Conservation (phyloP, 2,329 filamentous ascomycete genomes). For the Trichoderma sp. region DNA sequence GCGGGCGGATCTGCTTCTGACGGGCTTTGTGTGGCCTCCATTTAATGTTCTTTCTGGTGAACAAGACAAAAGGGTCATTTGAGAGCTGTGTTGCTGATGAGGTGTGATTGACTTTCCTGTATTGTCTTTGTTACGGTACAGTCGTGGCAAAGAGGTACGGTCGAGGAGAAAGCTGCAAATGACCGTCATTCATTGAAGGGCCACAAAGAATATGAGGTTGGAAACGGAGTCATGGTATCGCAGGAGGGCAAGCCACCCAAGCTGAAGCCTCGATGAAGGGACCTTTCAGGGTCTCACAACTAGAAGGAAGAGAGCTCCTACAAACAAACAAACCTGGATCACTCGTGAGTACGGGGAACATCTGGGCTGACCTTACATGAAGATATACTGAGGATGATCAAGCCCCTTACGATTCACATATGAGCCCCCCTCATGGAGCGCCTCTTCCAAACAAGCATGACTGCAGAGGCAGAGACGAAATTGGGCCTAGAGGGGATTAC, state of each 20-base stretch:
- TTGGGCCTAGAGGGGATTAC: no score
- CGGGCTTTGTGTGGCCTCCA: background rate
- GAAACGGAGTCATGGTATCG: background rate
- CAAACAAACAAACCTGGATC: background rate
- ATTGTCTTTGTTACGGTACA: no score
- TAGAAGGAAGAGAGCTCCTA: background rate
- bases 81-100: background rate
- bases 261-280: background rate
- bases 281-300: background rate
- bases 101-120: no score
- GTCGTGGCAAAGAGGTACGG: no score
- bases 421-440: no score
- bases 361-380: background rate
- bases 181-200: background rate
- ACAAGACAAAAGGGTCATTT: background rate
- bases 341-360: background rate
- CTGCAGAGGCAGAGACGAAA: no score
- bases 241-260: background rate
- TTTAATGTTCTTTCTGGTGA: background rate
- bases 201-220: background rate
- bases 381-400: no score
- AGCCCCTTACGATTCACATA: no score
- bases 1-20: background rate
- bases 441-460: no score
- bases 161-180: background rate